Evolutionary conservation across 1,139 yeast genomes (phyloP).

Genomic region (Taphrina deformans): DNA sequence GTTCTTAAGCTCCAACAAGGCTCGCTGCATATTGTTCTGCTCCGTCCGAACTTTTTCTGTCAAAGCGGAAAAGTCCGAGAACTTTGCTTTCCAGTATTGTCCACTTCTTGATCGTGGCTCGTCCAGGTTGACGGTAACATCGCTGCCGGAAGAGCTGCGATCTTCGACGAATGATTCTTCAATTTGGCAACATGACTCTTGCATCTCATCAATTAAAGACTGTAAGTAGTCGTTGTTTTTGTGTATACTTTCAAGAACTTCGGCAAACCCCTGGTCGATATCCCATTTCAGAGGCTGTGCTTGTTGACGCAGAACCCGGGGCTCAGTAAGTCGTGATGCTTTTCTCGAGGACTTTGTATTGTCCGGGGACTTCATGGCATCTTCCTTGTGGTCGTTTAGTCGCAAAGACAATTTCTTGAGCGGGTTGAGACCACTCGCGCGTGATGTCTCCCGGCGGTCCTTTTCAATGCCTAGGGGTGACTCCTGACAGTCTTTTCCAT

Average conservation of each 20-base stretch:
- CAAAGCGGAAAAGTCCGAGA: conserved; percentile 5
- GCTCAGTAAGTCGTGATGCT: background rate
- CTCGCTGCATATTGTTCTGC: conserved; percentile 22
- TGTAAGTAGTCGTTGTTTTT: conserved; percentile 19
- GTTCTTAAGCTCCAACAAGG: background rate
- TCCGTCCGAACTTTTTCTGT: conserved; percentile 5
- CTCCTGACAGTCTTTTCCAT: background rate
- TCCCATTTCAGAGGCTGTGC: conserved; percentile 10
- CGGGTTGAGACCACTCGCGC: background rate
- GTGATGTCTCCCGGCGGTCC: background rate
- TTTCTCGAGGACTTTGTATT: too few species aligned
- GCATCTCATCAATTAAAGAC: conserved; percentile 22
- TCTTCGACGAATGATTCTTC: conserved; percentile 20
- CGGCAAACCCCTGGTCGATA: conserved; percentile 22
- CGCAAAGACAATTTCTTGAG: background rate
- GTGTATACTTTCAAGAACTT: conserved; percentile 6
- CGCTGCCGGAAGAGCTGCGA: background rate
- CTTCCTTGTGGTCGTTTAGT: background rate
- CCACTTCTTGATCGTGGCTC: conserved; percentile 29
- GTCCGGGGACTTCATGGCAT: background rate
- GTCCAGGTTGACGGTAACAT: conserved; percentile 19
- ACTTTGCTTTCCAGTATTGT: conserved; percentile 29
- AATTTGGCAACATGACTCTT: conserved; percentile 13
- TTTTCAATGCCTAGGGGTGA: background rate
- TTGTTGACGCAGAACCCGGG: background rate